These are phyloP conservation scores for Metarhizium guizhouense DNA, from an alignment of 2,329 filamentous ascomycete species.

Conservation along the genomic window DNA sequence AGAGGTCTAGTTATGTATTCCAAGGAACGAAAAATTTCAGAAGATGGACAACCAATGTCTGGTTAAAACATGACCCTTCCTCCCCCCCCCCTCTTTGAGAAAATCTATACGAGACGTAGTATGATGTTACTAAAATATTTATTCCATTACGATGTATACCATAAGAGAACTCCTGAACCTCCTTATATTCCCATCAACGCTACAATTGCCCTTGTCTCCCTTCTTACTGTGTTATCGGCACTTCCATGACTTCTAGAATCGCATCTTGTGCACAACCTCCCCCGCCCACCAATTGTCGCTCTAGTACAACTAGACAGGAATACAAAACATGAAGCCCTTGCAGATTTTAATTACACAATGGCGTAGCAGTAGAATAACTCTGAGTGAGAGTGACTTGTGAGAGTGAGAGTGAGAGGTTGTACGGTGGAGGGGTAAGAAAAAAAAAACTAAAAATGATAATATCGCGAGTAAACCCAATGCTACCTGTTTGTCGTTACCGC, in stretches of 20 bases:
- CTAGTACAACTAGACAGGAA: not conserved
- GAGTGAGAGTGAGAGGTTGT: constrained; percentile 6
- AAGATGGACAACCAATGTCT: not conserved
- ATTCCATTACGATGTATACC: constrained; percentile 26
- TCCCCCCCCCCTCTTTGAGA: not conserved
- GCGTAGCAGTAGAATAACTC: not conserved
- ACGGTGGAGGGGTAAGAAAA: constrained; percentile 15
- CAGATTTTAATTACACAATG: constrained; percentile 4
- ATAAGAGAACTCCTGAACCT: constrained; percentile 21
- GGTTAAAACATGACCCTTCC: not conserved
- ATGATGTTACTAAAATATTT: constrained; percentile 14
- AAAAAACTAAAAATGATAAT: constrained; percentile 21
- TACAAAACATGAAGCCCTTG: not conserved
- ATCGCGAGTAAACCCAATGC: constrained; percentile 21
- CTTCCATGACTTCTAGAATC: constrained; percentile 1
- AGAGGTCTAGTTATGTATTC: not conserved
- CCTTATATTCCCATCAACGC: constrained; percentile 7
- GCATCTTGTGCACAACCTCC: not conserved
- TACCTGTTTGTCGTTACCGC: constrained; percentile 24
- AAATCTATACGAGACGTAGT: not conserved
- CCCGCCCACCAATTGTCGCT: not conserved
- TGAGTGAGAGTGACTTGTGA: not conserved
- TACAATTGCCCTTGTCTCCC: constrained; percentile 7
- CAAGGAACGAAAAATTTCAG: not conserved
- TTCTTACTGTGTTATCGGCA: constrained; percentile 2